These are phyloP conservation scores for Saccharum officinarum DNA, from an alignment of 176 grass and related monocot species.

Conservation along the genomic window DNA sequence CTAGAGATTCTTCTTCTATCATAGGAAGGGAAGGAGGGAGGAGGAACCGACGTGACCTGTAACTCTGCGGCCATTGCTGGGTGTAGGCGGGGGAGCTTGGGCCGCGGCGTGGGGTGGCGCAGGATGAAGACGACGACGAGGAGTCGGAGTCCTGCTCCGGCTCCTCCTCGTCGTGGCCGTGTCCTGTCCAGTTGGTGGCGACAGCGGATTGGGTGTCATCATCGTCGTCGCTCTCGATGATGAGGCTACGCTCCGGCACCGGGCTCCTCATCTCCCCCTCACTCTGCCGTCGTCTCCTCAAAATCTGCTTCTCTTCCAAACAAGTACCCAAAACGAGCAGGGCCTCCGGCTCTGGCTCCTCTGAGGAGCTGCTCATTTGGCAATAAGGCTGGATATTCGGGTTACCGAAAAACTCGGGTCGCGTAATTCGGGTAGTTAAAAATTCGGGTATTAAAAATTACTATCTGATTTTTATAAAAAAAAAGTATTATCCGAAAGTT, in stretches of 20 bases:
- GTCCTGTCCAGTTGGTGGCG: neutral
- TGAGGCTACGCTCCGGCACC: constrained; percentile 49
- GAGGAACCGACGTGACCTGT: constrained; percentile 56
- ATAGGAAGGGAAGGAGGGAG: neutral
- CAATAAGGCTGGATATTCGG: too few species aligned
- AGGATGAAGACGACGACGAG: constrained; percentile 56
- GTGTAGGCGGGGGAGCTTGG: constrained; percentile 50
- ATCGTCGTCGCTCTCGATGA: constrained; percentile 69
- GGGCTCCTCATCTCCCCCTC: constrained; percentile 51
- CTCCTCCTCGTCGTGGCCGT: neutral
- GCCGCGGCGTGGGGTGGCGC: constrained; percentile 29
- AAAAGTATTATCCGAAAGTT: too few species aligned
- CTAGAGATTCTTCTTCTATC: neutral
- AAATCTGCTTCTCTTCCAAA: neutral
- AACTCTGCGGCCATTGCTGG: constrained; percentile 92
- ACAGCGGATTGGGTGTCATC: constrained; percentile 30
- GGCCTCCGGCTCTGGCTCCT: too few species aligned
- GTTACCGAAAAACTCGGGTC: too few species aligned
- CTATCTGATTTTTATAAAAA: too few species aligned
- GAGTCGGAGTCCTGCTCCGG: neutral
- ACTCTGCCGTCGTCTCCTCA: neutral
- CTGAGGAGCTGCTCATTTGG: too few species aligned
- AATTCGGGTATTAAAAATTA: too few species aligned
- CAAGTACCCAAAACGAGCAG: neutral
- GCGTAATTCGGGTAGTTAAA: too few species aligned